These are phyloP conservation scores for Xylariaceae sp. DNA, from an alignment of 2,329 filamentous ascomycete species.

Conservation along the genomic window DNA sequence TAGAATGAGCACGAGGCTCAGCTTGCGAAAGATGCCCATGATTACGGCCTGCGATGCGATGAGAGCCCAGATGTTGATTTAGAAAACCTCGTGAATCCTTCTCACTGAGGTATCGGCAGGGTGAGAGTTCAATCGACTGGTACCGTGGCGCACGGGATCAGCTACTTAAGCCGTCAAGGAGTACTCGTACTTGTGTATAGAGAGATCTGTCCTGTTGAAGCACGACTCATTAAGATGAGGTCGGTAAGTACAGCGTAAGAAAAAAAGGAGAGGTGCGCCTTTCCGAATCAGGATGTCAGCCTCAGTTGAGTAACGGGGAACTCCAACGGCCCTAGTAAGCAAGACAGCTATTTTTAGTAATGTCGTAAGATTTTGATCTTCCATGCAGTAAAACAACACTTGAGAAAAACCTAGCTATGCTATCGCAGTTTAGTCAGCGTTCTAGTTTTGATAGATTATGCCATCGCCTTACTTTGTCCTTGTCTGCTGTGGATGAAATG, in stretches of 20 bases:
- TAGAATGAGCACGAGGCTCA: conserved; percentile 20
- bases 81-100: background rate
- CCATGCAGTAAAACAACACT: conserved; percentile 23
- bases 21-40: conserved; percentile 27
- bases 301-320: conserved; percentile 10
- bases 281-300: conserved; percentile 17
- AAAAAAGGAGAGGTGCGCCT: conserved; percentile 19
- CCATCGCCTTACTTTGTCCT: background rate
- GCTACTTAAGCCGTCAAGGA: background rate
- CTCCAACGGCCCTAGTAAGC: conserved; percentile 23
- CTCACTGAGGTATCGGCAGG: background rate
- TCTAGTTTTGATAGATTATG: background rate
- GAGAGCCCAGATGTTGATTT: background rate
- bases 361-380: conserved; percentile 21
- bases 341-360: conserved; percentile 28
- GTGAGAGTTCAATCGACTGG: background rate
- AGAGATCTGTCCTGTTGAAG: conserved; percentile 28
- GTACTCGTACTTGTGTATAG: conserved; percentile 4
- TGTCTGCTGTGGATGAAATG: background rate
- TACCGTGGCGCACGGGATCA: background rate
- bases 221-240: conserved; percentile 9
- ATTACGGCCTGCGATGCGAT: conserved; percentile 7
- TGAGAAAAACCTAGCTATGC: background rate
- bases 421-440: conserved; percentile 21
- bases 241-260: conserved; percentile 21